Percentiles rank a stretch among this genome's conserved stretches.
Evolutionary conservation across 2,329 filamentous ascomycete species (phyloP).

Genomic region (Coccinonectria pachysandricola): DNA sequence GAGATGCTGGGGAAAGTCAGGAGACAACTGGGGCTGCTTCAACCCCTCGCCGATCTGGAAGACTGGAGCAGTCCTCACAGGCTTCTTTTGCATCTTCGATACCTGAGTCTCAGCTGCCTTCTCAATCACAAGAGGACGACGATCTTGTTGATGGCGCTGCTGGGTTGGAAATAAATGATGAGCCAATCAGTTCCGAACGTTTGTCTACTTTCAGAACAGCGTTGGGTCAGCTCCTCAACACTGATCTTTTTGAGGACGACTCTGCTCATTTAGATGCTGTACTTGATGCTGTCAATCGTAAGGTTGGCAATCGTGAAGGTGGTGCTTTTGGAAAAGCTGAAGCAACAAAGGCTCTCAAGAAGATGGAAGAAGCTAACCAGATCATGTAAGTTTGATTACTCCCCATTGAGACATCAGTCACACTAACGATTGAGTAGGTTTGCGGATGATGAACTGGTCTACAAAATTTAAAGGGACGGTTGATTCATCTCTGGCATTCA

Average conservation of each 20-base stretch:
- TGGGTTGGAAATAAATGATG: slow-evolving; percentile 30
- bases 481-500: too few species aligned
- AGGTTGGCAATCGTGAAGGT: slow-evolving; percentile 42
- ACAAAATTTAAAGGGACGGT: slow-evolving; percentile 49
- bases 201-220: slow-evolving; percentile 67
- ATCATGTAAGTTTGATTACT: slow-evolving; percentile 63
- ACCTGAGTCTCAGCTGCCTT: slow-evolving; percentile 59
- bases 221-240: slow-evolving; percentile 74
- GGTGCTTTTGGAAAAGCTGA: slow-evolving; percentile 61
- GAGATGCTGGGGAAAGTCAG: slow-evolving; percentile 31
- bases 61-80: slow-evolving; percentile 29
- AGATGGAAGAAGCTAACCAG: slow-evolving; percentile 74
- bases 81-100: slow-evolving; percentile 71
- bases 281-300: slow-evolving; percentile 68
- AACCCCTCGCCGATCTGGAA: slow-evolving; percentile 32
- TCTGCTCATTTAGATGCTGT: slow-evolving; percentile 66
- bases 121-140: slow-evolving; percentile 33
- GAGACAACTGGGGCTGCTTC: slow-evolving; percentile 12
- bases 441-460: slow-evolving; percentile 54
- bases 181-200: slow-evolving; percentile 49
- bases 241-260: slow-evolving; percentile 78
- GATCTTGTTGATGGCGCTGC: slow-evolving; percentile 33
- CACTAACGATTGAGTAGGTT: too few species aligned
- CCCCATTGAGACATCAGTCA: not conserved
- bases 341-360: slow-evolving; percentile 64